Conservation (phyloP, 2,329 filamentous ascomycete genomes). For the Macrophomina tecta region DNA sequence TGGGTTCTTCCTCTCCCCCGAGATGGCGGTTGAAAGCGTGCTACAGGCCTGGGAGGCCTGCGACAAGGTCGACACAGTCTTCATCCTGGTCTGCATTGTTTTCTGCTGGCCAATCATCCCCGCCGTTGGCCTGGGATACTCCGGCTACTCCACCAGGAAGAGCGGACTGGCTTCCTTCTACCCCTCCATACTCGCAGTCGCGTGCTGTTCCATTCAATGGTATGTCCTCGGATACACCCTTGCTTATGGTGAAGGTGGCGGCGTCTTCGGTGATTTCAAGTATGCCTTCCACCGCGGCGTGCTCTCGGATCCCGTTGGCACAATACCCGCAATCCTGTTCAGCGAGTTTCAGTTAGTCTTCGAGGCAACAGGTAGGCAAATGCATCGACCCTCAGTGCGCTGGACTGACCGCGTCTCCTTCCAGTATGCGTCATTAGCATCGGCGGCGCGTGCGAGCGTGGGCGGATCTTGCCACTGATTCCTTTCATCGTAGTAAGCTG, state of each 20-base stretch:
- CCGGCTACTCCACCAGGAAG: constrained; percentile 56
- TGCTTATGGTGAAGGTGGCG: constrained; percentile 55
- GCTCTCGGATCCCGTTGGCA: constrained; percentile 55
- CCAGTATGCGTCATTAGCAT: constrained; percentile 57
- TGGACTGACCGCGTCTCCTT: not conserved
- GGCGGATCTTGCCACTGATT: constrained; percentile 53
- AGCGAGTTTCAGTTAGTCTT: constrained; percentile 60
- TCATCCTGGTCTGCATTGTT: constrained; percentile 58
- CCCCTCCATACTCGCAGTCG: constrained; percentile 54
- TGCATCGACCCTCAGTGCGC: not conserved
- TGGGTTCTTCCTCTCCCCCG: constrained; percentile 60
- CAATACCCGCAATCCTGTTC: constrained; percentile 58
- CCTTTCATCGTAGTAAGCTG: constrained; percentile 53
- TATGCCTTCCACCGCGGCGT: constrained; percentile 55
- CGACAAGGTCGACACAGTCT: constrained; percentile 59
- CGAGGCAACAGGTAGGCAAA: constrained; percentile 46
- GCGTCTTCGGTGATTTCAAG: constrained; percentile 53
- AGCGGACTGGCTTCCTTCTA: constrained; percentile 57
- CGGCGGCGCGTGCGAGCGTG: constrained; percentile 56
- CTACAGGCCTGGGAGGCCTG: constrained; percentile 57
- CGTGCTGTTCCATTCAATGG: constrained; percentile 59
- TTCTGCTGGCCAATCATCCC: constrained; percentile 61
- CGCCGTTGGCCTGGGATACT: constrained; percentile 58
- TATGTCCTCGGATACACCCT: constrained; percentile 57
- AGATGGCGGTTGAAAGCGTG: constrained; percentile 48